These are phyloP conservation scores for Coemansia sp. DNA, from an alignment of 192 early-diverging fungal species.

Conservation along the genomic window DNA sequence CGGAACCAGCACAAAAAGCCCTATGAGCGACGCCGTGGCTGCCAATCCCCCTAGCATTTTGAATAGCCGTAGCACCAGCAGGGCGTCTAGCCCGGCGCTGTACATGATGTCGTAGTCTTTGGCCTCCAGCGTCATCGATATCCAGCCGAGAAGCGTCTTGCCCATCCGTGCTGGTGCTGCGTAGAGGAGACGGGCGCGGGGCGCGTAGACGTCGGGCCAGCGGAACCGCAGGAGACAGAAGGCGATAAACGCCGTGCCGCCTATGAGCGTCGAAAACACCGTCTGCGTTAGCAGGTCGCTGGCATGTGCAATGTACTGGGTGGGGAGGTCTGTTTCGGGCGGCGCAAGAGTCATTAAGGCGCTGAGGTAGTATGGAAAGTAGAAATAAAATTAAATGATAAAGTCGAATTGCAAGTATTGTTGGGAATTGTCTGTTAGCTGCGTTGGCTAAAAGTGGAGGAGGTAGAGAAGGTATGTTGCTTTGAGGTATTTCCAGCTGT, in stretches of 20 bases:
- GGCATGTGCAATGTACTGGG: slow-evolving; percentile 47
- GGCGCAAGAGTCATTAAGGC: not conserved
- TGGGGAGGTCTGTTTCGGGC: slow-evolving; percentile 18
- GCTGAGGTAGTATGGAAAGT: not conserved
- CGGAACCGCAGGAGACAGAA: slow-evolving; percentile 54
- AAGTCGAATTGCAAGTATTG: not conserved
- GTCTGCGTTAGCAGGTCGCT: slow-evolving; percentile 53
- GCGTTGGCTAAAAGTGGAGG: too few relatives aligned
- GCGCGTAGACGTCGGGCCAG: slow-evolving; percentile 56
- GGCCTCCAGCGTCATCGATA: slow-evolving; percentile 37
- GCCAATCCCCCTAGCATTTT: slow-evolving; percentile 41
- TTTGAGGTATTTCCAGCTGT: too few relatives aligned
- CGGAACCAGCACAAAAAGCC: slow-evolving; percentile 37
- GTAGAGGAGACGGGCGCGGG: slow-evolving; percentile 45
- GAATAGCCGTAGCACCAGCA: slow-evolving; percentile 52
- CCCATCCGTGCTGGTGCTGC: slow-evolving; percentile 47
- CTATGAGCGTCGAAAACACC: slow-evolving; percentile 35
- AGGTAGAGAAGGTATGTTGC: too few relatives aligned
- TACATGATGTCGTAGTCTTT: slow-evolving; percentile 51
- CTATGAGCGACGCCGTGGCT: slow-evolving; percentile 23
- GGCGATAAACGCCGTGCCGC: slow-evolving; percentile 38
- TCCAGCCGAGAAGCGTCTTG: slow-evolving; percentile 49
- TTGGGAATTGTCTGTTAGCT: too few relatives aligned
- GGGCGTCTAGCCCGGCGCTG: slow-evolving; percentile 48
- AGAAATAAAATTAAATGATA: not conserved